phyloP scores from a whole-genome alignment of 306 rosid genomes.

The Amphicarpaea edgeworthii region DNA sequence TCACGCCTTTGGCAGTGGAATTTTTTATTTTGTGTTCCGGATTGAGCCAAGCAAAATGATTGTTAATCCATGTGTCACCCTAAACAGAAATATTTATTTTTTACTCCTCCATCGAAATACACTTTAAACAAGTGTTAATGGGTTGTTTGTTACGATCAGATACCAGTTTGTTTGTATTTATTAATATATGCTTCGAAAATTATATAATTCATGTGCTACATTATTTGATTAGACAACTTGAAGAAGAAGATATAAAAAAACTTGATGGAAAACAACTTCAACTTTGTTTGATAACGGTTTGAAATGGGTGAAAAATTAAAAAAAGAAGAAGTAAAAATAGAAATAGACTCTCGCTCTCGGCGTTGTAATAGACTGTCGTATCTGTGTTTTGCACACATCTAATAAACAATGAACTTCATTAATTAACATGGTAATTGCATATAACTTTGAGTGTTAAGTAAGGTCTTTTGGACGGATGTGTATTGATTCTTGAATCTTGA shows the following conservation, averaged over 20 bases:
- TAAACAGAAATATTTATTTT: not conserved
- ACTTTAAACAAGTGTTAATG: not conserved
- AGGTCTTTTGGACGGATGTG: not conserved
- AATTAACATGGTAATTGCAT: not conserved
- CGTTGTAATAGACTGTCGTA: not conserved
- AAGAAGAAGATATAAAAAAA: no score
- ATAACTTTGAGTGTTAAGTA: not conserved
- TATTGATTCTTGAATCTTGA: not conserved
- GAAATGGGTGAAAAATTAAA: no score
- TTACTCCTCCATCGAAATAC: no score
- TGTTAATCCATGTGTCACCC: not conserved
- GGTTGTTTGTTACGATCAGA: no score
- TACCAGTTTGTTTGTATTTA: no score
- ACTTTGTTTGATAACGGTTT: no score
- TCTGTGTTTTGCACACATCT: not conserved
- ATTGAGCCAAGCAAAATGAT: constrained; percentile 29
- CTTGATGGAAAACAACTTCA: no score
- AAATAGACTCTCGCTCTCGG: not conserved
- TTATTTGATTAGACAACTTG: no score
- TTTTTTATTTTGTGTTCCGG: not conserved
- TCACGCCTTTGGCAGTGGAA: constrained; percentile 28
- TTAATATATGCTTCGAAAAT: no score
- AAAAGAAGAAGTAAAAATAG: no score
- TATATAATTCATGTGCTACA: no score
- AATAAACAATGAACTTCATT: not conserved